These are phyloP conservation scores for Aspergillus proliferans DNA, from an alignment of 2,329 filamentous ascomycete species.

Conservation along the genomic window DNA sequence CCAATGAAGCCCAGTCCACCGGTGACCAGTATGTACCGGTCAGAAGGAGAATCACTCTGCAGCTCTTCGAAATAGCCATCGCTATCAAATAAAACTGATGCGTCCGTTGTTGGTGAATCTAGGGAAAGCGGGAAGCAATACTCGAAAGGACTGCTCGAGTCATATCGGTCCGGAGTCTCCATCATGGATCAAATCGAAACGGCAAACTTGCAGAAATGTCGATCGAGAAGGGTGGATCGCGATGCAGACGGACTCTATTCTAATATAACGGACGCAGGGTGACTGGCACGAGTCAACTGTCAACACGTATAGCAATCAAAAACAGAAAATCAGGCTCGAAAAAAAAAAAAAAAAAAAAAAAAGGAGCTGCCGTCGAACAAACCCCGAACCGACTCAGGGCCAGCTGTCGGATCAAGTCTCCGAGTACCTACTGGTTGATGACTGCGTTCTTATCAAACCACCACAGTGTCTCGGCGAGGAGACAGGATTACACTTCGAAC, in stretches of 20 bases:
- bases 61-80: constrained; percentile 40
- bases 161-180: constrained; percentile 24
- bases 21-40: constrained; percentile 40
- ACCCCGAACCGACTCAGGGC: not conserved
- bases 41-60: constrained; percentile 31
- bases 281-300: not conserved
- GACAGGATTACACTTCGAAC: too few relatives aligned
- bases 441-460: too few relatives aligned
- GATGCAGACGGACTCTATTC: too few relatives aligned
- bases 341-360: constrained; percentile 5
- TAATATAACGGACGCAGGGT: too few relatives aligned
- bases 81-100: constrained; percentile 42
- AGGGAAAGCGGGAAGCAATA: constrained; percentile 22
- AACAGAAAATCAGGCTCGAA: constrained; percentile 11
- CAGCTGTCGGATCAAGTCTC: too few relatives aligned
- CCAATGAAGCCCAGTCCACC: constrained; percentile 39
- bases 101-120: constrained; percentile 42
- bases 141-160: constrained; percentile 26
- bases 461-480: too few relatives aligned
- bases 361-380: not conserved
- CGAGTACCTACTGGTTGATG: too few relatives aligned
- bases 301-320: constrained; percentile 10
- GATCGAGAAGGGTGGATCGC: too few relatives aligned
- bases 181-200: constrained; percentile 12
- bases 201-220: too few relatives aligned